Conservation (phyloP, 1,284 basidiomycete genomes). For the Tremellales sp. region DNA sequence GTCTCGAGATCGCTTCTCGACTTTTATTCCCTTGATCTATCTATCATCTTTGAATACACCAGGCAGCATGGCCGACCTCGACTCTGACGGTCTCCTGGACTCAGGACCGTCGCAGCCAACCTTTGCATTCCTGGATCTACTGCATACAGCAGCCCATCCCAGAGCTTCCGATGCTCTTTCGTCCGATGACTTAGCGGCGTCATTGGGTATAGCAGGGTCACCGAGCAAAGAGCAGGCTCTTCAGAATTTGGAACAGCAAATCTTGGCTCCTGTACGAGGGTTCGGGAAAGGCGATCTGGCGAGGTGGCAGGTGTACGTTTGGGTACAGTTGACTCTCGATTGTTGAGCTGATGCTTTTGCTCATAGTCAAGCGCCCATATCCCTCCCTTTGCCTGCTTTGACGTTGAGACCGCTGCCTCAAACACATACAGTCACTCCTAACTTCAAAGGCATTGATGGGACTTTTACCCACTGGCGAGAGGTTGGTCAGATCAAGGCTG, state of each 20-base stretch:
- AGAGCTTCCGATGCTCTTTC: constrained; percentile 12
- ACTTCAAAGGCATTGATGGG: constrained; percentile 73
- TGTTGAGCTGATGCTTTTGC: constrained; percentile 35
- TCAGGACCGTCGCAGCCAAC: constrained; percentile 3
- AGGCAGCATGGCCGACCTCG: not conserved
- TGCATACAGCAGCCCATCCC: constrained; percentile 24
- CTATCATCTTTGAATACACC: not conserved
- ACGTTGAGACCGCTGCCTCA: constrained; percentile 64
- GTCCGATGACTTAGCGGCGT: constrained; percentile 30
- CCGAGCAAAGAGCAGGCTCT: constrained; percentile 24
- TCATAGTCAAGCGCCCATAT: constrained; percentile 30
- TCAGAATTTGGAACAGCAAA: constrained; percentile 28
- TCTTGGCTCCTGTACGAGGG: constrained; percentile 38
- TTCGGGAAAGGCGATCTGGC: constrained; percentile 32
- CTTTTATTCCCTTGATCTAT: not conserved
- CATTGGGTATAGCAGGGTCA: constrained; percentile 31
- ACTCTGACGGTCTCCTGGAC: not conserved
- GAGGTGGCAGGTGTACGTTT: constrained; percentile 42
- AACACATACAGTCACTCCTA: constrained; percentile 71
- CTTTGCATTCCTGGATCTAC: constrained; percentile 22
- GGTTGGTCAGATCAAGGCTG: constrained; percentile 56
- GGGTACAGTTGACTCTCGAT: not conserved
- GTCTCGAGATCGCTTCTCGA: not conserved
- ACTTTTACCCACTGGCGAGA: constrained; percentile 75
- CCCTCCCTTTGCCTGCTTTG: constrained; percentile 53